phyloP scores from a whole-genome alignment of 495 filamentous ascomycete species.

The Aspergillus campestris region DNA sequence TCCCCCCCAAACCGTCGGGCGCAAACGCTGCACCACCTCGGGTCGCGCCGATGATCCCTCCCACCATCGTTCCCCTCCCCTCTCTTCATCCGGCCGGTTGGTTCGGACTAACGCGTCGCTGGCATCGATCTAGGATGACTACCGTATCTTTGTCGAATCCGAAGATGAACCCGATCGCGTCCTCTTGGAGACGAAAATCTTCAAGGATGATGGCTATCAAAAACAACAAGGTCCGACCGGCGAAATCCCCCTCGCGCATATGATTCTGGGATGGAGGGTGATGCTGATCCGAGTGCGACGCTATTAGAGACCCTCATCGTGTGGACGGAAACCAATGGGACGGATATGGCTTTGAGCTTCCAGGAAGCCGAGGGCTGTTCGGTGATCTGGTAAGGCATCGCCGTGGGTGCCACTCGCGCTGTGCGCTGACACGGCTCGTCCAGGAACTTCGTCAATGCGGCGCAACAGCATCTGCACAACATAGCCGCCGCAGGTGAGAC shows the following conservation, averaged over 20 bases:
- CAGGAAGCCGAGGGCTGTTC: conserved; percentile 95
- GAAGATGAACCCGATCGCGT: conserved; percentile 81
- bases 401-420: background rate
- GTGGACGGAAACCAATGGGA: conserved; percentile 82
- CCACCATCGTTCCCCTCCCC: no score
- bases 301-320: conserved; percentile 86
- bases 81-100: no score
- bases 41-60: background rate
- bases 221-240: conserved; percentile 81
- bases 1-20: background rate
- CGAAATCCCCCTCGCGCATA: conserved; percentile 1
- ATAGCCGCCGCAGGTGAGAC: conserved; percentile 43
- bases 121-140: conserved; percentile 53
- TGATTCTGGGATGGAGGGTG: background rate
- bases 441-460: conserved; percentile 85
- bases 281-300: conserved; percentile 18
- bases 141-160: conserved; percentile 82
- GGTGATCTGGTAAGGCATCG: conserved; percentile 65
- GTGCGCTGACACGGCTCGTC: conserved; percentile 8
- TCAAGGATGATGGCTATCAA: conserved; percentile 93
- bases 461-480: conserved; percentile 60
- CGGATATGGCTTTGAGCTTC: conserved; percentile 97
- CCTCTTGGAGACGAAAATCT: conserved; percentile 79
- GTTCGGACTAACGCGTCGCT: conserved; percentile 1
- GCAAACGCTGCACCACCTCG: conserved; percentile 10